Conservation (phyloP, 441 rosid species). For the Euphorbia celastroides region DNA sequence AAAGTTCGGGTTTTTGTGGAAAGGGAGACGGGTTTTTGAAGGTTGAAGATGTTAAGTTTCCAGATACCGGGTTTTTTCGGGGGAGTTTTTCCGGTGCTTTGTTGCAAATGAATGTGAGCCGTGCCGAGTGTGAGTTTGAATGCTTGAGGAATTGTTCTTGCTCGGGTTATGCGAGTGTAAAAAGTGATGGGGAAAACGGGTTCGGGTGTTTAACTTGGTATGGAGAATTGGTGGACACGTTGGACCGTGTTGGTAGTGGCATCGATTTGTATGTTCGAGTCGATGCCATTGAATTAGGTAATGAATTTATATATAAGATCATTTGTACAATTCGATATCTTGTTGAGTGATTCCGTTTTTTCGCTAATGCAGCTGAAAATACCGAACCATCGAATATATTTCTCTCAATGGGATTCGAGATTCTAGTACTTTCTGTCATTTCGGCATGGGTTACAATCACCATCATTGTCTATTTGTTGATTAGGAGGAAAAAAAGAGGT, state of each 20-base stretch:
- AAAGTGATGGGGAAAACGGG: background rate
- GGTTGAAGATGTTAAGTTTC: constrained; percentile 12
- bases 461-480: background rate
- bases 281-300: constrained; percentile 22
- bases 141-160: constrained; percentile 29
- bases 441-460: constrained; percentile 1
- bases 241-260: background rate
- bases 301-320: too few species aligned
- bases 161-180: constrained; percentile 5
- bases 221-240: constrained; percentile 18
- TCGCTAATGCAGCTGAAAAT: constrained; percentile 8
- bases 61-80: too few species aligned
- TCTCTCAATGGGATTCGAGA: background rate
- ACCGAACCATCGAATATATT: background rate
- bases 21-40: constrained; percentile 24
- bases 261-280: constrained; percentile 18
- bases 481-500: constrained; percentile 4
- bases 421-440: constrained; percentile 6
- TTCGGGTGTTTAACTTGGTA: constrained; percentile 24
- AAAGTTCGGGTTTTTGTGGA: constrained; percentile 10
- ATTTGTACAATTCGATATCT: too few species aligned
- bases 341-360: background rate
- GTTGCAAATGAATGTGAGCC: background rate
- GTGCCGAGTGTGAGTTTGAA: constrained; percentile 9
- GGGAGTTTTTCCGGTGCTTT: constrained; percentile 4